Conservation (phyloP, 2,329 filamentous ascomycete genomes). For the Exophiala dermatitidis region DNA sequence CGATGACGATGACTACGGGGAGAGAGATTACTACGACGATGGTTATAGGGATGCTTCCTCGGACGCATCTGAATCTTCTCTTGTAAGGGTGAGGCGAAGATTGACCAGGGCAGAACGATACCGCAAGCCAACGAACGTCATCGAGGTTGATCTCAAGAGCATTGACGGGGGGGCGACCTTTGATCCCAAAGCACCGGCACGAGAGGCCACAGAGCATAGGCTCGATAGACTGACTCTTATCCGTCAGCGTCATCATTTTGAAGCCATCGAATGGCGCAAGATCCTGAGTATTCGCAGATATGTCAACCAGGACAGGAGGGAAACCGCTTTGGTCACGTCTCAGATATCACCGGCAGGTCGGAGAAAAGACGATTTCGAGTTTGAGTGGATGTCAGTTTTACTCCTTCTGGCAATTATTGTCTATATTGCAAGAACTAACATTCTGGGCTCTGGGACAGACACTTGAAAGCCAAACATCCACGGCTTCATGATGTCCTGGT, state of each 20-base stretch:
- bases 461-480: neutral
- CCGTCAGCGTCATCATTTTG: neutral
- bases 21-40: too few species aligned
- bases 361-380: neutral
- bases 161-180: neutral
- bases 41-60: too few species aligned
- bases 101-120: slow-evolving; percentile 2
- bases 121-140: neutral
- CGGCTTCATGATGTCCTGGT: neutral
- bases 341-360: neutral
- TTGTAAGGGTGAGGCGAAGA: too few species aligned
- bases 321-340: neutral
- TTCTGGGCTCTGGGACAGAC: neutral
- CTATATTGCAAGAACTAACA: neutral
- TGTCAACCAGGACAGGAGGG: neutral
- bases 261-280: neutral
- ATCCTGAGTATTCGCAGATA: neutral
- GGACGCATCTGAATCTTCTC: too few species aligned
- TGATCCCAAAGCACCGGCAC: neutral
- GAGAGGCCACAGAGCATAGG: neutral
- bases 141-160: slow-evolving; percentile 1
- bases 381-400: neutral
- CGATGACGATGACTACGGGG: too few species aligned
- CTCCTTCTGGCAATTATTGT: neutral
- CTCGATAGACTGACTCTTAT: neutral